A percentile compares a stretch with the other conserved stretches of the same genome.
phyloP scores from a whole-genome alignment of 2,329 filamentous ascomycete genomes.

The Penicillium occitanis region DNA sequence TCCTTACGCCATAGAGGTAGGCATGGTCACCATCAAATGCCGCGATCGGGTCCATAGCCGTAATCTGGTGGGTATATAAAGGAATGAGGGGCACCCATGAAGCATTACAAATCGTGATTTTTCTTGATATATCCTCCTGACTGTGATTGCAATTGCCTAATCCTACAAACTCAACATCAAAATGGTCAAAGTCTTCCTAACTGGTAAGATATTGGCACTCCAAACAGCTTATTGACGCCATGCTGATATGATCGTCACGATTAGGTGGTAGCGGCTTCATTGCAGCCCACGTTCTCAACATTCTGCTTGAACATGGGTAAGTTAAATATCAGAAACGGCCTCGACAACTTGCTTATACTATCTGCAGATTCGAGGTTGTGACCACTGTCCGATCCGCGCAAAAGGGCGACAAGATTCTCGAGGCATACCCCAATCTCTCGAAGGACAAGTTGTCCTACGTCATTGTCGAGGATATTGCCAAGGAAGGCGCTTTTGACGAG shows the following conservation, averaged over 20 bases:
- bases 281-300: conserved; percentile 63
- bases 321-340: conserved; percentile 14
- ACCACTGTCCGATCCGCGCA: conserved; percentile 62
- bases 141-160: neutral
- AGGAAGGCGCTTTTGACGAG: conserved; percentile 67
- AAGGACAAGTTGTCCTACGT: conserved; percentile 62
- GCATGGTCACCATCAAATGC: neutral
- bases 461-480: conserved; percentile 71
- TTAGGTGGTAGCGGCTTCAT: conserved; percentile 64
- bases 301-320: conserved; percentile 55
- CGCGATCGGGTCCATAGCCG: neutral
- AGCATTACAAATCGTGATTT: neutral
- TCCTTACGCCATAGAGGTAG: neutral
- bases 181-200: conserved; percentile 44
- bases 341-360: neutral
- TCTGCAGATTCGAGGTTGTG: conserved; percentile 57
- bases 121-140: neutral
- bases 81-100: neutral
- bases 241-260: conserved; percentile 4
- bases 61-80: neutral
- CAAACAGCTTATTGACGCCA: neutral
- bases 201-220: conserved; percentile 29
- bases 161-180: conserved; percentile 16
- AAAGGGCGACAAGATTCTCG: conserved; percentile 62
- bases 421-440: conserved; percentile 51